These are phyloP conservation scores for Malassezia japonica DNA, from an alignment of 1,284 basidiomycete species.

Conservation along the genomic window DNA sequence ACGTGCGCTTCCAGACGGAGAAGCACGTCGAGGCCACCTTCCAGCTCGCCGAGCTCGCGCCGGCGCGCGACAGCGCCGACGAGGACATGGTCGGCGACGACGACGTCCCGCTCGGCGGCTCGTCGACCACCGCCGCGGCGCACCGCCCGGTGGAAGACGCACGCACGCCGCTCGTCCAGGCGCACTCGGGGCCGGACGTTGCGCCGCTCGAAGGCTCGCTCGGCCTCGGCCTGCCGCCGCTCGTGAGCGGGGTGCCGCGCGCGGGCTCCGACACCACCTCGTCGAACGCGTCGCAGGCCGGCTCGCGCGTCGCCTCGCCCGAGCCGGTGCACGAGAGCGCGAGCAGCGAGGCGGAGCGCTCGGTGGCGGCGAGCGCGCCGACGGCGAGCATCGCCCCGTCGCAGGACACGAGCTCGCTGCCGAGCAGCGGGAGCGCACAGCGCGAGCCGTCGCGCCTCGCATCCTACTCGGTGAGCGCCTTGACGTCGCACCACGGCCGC, in stretches of 20 bases:
- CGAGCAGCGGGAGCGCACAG: neutral
- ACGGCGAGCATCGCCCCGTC: conserved; percentile 1
- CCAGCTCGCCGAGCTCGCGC: conserved; percentile 50
- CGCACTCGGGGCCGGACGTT: neutral
- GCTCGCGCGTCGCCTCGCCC: conserved; percentile 38
- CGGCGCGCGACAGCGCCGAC: conserved; percentile 15
- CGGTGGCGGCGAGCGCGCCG: neutral
- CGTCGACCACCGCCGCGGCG: conserved; percentile 16
- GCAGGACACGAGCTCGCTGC: neutral
- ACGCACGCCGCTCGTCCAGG: neutral
- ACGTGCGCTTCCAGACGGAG: conserved; percentile 51
- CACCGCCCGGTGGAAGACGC: neutral
- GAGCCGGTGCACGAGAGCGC: neutral
- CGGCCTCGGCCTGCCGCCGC: neutral
- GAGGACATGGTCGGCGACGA: conserved; percentile 24
- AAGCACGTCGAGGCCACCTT: conserved; percentile 51
- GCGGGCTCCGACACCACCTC: conserved; percentile 16
- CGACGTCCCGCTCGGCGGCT: conserved; percentile 18
- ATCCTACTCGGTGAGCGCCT: conserved; percentile 13
- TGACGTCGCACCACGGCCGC: neutral
- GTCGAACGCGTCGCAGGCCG: conserved; percentile 41
- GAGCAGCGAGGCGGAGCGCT: neutral
- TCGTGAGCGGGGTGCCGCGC: neutral
- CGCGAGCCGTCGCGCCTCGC: conserved; percentile 7
- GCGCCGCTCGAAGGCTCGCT: neutral